phyloP scores from a whole-genome alignment of 1,139 yeast genomes.

The Geotrichum australiense region DNA sequence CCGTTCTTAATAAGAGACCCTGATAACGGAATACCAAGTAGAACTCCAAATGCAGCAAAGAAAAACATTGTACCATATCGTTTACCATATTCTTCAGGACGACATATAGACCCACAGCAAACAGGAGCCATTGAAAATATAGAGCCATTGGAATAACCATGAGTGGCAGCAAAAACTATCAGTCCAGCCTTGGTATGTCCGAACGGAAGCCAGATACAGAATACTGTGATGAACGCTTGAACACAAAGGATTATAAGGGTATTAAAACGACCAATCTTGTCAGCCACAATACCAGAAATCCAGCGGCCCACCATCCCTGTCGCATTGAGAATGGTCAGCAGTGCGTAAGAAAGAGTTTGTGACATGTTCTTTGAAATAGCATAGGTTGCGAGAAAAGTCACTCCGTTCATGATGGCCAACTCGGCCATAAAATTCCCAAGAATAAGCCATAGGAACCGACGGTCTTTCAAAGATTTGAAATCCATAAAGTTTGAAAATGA shows the following conservation, averaged over 20 bases:
- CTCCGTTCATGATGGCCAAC: constrained; percentile 45
- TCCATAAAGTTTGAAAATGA: constrained; percentile 20
- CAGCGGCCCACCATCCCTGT: constrained; percentile 54
- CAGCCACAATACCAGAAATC: constrained; percentile 48
- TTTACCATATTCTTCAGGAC: constrained; percentile 44
- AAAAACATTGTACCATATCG: constrained; percentile 44
- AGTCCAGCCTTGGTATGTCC: constrained; percentile 37
- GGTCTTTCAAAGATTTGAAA: constrained; percentile 36
- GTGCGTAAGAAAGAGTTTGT: constrained; percentile 45
- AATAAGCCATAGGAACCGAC: constrained; percentile 37
- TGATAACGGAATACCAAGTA: constrained; percentile 46
- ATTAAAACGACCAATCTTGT: constrained; percentile 53
- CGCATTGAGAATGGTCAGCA: constrained; percentile 47
- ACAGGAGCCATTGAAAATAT: constrained; percentile 44
- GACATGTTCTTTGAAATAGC: constrained; percentile 48
- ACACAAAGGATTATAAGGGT: constrained; percentile 34
- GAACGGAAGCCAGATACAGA: constrained; percentile 50
- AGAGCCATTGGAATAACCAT: constrained; percentile 49
- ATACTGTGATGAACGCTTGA: constrained; percentile 26
- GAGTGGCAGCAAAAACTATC: constrained; percentile 42
- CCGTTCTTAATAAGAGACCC: constrained; percentile 41
- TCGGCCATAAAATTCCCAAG: constrained; percentile 47
- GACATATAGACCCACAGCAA: constrained; percentile 45
- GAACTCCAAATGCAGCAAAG: constrained; percentile 40
- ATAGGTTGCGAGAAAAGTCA: constrained; percentile 52